phyloP scores from a whole-genome alignment of 129 eudicot species.

The Flaveria ramosissima region DNA sequence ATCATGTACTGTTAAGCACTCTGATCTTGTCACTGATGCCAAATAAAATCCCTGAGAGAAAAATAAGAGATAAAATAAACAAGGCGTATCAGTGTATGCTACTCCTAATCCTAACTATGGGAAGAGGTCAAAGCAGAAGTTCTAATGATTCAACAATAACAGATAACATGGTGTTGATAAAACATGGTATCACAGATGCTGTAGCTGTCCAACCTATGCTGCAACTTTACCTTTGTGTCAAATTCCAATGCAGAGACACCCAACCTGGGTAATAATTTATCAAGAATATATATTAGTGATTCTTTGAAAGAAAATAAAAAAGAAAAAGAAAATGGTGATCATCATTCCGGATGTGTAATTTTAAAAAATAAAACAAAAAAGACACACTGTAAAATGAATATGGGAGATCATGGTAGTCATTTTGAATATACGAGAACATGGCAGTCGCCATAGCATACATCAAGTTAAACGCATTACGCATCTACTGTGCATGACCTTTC shows the following conservation, averaged over 20 bases:
- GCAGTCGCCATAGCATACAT: neutral
- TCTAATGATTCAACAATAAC: neutral
- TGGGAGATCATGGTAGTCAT: neutral
- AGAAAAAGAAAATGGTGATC: neutral
- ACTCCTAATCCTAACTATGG: neutral
- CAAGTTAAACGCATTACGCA: neutral
- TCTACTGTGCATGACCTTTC: neutral
- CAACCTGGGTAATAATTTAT: constrained; percentile 40
- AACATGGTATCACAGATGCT: neutral
- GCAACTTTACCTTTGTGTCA: constrained; percentile 63
- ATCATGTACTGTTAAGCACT: constrained; percentile 92
- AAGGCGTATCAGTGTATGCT: neutral
- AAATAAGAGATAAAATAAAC: neutral
- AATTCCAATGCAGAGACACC: constrained; percentile 79
- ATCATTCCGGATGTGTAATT: neutral
- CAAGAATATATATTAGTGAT: neutral
- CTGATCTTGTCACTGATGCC: constrained; percentile 84
- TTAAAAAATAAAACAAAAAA: too few species aligned
- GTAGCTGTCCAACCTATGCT: neutral
- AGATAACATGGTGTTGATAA: neutral
- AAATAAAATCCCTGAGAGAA: constrained; percentile 70
- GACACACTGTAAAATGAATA: too few species aligned
- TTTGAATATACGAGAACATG: neutral
- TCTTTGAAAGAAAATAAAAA: neutral
- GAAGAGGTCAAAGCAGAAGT: neutral